Conservation (phyloP, 2,329 filamentous ascomycete species). For the Fusarium brachygibbosum region DNA sequence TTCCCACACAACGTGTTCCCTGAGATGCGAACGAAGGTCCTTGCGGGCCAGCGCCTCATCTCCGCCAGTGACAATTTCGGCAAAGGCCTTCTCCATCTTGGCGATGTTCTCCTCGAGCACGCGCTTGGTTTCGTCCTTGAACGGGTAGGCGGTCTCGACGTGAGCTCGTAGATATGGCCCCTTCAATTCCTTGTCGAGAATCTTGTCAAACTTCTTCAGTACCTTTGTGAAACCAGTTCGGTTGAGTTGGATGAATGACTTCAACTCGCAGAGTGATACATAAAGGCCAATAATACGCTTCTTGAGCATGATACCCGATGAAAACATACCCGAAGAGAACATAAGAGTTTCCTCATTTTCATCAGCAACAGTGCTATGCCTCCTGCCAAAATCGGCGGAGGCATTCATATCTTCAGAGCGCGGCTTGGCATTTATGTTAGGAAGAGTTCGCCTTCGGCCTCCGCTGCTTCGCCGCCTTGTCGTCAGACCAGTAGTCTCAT, state of each 20-base stretch:
- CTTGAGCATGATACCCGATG: slow-evolving; percentile 86
- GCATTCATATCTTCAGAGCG: slow-evolving; percentile 68
- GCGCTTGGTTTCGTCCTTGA: slow-evolving; percentile 78
- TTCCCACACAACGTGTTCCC: slow-evolving; percentile 99
- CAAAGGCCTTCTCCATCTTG: slow-evolving; percentile 83
- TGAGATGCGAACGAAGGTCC: slow-evolving; percentile 88
- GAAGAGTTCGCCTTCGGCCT: slow-evolving; percentile 56
- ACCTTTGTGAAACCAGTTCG: slow-evolving; percentile 97
- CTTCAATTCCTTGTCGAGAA: slow-evolving; percentile 84
- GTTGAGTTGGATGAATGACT: slow-evolving; percentile 96
- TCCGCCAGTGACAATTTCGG: slow-evolving; percentile 84
- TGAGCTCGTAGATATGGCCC: slow-evolving; percentile 78
- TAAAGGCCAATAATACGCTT: slow-evolving; percentile 90
- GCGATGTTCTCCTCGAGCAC: slow-evolving; percentile 78
- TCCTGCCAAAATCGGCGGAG: slow-evolving; percentile 71
- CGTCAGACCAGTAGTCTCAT: slow-evolving; percentile 69
- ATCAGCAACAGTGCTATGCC: slow-evolving; percentile 78
- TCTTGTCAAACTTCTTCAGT: slow-evolving; percentile 99
- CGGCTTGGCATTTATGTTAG: slow-evolving; percentile 55
- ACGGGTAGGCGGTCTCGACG: slow-evolving; percentile 85
- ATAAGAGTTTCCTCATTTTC: slow-evolving; percentile 81
- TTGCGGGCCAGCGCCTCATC: slow-evolving; percentile 82
- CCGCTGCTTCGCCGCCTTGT: slow-evolving; percentile 61
- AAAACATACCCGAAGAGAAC: slow-evolving; percentile 72
- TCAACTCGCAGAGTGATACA: slow-evolving; percentile 93